Conservation (phyloP, 2,329 filamentous ascomycete genomes). For the Colletotrichum tropicicola region DNA sequence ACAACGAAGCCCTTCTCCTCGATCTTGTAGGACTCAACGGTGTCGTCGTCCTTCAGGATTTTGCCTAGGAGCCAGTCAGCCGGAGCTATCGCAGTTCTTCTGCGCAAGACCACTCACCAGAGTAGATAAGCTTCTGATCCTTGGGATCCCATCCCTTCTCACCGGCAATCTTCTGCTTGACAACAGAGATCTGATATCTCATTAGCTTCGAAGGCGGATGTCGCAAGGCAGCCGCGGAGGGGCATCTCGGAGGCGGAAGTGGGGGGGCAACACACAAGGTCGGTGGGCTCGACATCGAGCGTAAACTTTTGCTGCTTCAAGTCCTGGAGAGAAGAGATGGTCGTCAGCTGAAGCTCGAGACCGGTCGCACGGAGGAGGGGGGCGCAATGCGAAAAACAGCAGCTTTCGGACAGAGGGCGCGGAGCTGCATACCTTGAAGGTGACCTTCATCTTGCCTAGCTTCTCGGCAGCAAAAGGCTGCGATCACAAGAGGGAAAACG, state of each 20-base stretch:
- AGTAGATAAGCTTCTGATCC: conserved; percentile 96
- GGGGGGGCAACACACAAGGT: conserved; percentile 75
- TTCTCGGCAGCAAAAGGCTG: conserved; percentile 42
- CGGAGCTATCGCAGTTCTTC: background rate
- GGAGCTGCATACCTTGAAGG: conserved; percentile 64
- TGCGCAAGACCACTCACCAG: conserved; percentile 68
- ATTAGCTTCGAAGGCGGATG: conserved; percentile 34
- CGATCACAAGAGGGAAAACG: background rate
- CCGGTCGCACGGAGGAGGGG: background rate
- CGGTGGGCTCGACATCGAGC: conserved; percentile 92
- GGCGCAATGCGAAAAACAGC: background rate
- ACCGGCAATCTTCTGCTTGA: conserved; percentile 91
- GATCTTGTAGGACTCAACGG: conserved; percentile 95
- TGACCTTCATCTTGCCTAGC: conserved; percentile 71
- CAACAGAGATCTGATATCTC: conserved; percentile 75
- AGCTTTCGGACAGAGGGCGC: background rate
- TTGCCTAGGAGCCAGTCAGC: conserved; percentile 71
- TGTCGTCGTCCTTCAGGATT: conserved; percentile 97
- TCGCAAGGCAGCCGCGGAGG: conserved; percentile 24
- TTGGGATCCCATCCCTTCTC: conserved; percentile 96
- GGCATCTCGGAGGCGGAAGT: conserved; percentile 31
- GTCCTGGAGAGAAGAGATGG: conserved; percentile 66
- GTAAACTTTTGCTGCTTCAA: conserved; percentile 99
- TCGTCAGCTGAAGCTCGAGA: conserved; percentile 23
- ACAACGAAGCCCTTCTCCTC: conserved; percentile 99